A percentile compares a stretch with the other conserved stretches of the same genome.
These are phyloP conservation scores for Pestalotiopsis sp. DNA, from an alignment of 2,329 filamentous ascomycete species.

Conservation along the genomic window DNA sequence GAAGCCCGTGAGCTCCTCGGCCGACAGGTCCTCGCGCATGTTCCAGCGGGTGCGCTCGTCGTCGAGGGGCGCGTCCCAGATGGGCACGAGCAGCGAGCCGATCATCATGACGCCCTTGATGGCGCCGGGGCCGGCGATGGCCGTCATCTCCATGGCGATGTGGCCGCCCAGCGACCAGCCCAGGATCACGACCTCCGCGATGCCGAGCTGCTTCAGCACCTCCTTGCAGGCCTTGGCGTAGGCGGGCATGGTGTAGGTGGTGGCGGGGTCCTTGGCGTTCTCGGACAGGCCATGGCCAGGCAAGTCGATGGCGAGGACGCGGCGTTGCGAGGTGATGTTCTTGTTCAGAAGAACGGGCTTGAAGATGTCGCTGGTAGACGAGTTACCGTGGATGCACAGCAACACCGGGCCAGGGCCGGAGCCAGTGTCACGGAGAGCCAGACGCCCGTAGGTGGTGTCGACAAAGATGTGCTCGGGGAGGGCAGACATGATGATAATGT, in stretches of 20 bases:
- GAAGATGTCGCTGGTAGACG: background rate
- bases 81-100: background rate
- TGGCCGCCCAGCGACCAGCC: background rate
- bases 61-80: background rate
- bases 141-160: background rate
- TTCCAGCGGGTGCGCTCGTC: background rate
- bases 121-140: background rate
- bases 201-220: background rate
- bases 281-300: background rate
- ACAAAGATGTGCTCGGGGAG: background rate
- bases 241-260: background rate
- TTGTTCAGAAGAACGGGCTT: background rate
- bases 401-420: background rate
- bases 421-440: background rate
- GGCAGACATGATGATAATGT: background rate
- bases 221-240: background rate
- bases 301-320: background rate
- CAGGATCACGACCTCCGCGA: background rate
- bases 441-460: background rate
- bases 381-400: constrained; percentile 4
- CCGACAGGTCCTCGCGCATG: background rate
- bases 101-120: background rate
- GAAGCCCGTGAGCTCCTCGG: background rate
- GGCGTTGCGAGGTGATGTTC: background rate
- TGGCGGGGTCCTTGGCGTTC: background rate